Evolutionary conservation across 2,329 filamentous ascomycete species (phyloP).

Genomic region (Fusarium austroafricanum): DNA sequence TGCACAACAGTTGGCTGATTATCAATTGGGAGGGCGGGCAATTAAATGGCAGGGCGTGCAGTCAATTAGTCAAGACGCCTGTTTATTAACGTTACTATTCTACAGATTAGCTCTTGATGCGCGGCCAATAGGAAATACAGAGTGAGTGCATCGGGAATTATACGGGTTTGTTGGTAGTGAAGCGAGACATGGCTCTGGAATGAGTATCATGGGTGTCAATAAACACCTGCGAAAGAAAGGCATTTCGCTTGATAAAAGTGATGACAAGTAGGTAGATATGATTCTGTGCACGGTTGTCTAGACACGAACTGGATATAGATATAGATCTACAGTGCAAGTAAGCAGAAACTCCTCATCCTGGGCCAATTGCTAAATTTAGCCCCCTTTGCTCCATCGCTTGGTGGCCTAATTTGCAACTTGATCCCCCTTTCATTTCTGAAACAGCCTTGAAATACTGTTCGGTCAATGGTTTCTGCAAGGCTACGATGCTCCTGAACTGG

Average conservation of each 20-base stretch:
- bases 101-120: constrained; percentile 6
- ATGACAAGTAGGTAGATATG: background rate
- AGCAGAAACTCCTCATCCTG: constrained; percentile 21
- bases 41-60: constrained; percentile 17
- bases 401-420: constrained; percentile 45
- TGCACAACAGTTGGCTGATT: constrained; percentile 12
- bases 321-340: constrained; percentile 35
- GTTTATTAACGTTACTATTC: constrained; percentile 36
- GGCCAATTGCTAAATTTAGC: constrained; percentile 46
- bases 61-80: constrained; percentile 41
- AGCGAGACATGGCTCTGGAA: background rate
- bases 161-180: constrained; percentile 6
- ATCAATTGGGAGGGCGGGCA: constrained; percentile 14
- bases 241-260: background rate
- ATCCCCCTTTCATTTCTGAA: constrained; percentile 18
- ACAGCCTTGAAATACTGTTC: constrained; percentile 1
- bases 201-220: background rate
- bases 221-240: background rate
- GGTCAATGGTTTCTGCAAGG: constrained; percentile 3
- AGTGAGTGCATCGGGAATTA: constrained; percentile 20
- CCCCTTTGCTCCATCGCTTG: constrained; percentile 37
- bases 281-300: constrained; percentile 29
- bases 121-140: background rate
- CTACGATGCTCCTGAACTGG: constrained; percentile 2
- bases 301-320: background rate